Evolutionary conservation across 352 stramenopile species (phyloP).

Genomic region (Phytophthora citricola): DNA sequence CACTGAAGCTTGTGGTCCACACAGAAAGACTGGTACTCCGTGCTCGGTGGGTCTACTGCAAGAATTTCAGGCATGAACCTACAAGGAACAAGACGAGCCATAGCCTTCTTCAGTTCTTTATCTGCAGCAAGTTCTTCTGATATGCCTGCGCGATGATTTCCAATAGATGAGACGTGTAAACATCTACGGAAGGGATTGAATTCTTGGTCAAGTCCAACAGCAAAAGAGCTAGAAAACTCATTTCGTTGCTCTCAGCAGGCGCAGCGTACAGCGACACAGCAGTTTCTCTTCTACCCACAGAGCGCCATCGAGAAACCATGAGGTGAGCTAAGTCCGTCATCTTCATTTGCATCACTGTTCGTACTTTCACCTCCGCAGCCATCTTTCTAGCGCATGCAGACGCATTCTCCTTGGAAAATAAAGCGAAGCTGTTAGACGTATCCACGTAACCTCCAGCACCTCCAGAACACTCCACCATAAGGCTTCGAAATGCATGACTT

Average conservation of each 20-base stretch:
- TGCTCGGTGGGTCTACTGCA: slow-evolving; percentile 52
- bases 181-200: slow-evolving; percentile 73
- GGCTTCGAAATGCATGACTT: slow-evolving; percentile 60
- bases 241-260: slow-evolving; percentile 1
- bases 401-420: slow-evolving; percentile 59
- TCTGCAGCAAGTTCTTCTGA: slow-evolving; percentile 31
- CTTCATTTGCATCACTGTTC: slow-evolving; percentile 63
- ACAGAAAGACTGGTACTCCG: slow-evolving; percentile 47
- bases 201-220: slow-evolving; percentile 66
- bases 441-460: slow-evolving; percentile 40
- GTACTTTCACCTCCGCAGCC: slow-evolving; percentile 53
- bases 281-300: neutral
- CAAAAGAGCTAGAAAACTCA: slow-evolving; percentile 57
- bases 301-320: slow-evolving; percentile 61
- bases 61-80: slow-evolving; percentile 59
- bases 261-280: neutral
- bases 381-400: slow-evolving; percentile 60
- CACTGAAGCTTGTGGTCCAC: slow-evolving; percentile 53
- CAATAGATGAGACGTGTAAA: slow-evolving; percentile 55
- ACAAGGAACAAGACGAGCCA: slow-evolving; percentile 45
- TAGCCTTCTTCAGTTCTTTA: slow-evolving; percentile 46
- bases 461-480: slow-evolving; percentile 66
- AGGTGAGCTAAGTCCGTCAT: slow-evolving; percentile 65
- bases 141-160: slow-evolving; percentile 10
- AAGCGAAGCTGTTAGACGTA: slow-evolving; percentile 46